Evolutionary conservation across 495 filamentous ascomycete genomes (phyloP), one percentile per base, ranked within the genome.

Genomic region (Daldinia decipiens): DNA sequence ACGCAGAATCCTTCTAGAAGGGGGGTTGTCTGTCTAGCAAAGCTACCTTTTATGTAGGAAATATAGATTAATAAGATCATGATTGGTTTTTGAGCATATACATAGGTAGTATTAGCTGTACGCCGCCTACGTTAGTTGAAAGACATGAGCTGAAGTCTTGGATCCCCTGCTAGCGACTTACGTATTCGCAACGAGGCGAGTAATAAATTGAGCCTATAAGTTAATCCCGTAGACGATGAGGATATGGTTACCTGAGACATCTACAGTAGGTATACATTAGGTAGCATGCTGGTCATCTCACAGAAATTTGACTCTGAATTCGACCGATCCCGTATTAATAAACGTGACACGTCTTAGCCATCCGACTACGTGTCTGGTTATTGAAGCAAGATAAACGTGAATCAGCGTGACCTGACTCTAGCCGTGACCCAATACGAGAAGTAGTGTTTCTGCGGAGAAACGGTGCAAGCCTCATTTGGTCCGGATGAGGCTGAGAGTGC

Each of bases 401-500:
- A 65, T 68, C 60, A 65, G 47, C 59, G 54, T 65, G 56, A 61
- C 65, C 60, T 68, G 40, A 65, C 55, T 72, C 56, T 64, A 38
- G 39, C 56, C 60, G 12, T 26, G 34, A 31, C 27, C 50, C 38
- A 47, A 72, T 65, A 72, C 70, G 70, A 68, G 59, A 27, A 61
- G 32, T 68, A 55, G 65, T 68, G 70, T 68, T 62, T 73, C 70
- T 63, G 53, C 53, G 45, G 58, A 59, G 59, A 54, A 62, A 62
- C 43, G 36, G 55, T 59, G 67, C 71, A 74, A 68, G 67, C 71
- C 66, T 67, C 71, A 67, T 63, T 60, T 62, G 11, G 36, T 47
- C 54, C 62, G 62, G 58, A 74, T 70, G 67, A 74, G 71, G 71
- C 71, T 74, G 71, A 74, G 71, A 64, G 65, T 61, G 19, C 53